A percentile compares a stretch with the other conserved stretches of the same genome.
phyloP scores from a whole-genome alignment of 2,329 filamentous ascomycete species.

The Lithohypha guttulata region DNA sequence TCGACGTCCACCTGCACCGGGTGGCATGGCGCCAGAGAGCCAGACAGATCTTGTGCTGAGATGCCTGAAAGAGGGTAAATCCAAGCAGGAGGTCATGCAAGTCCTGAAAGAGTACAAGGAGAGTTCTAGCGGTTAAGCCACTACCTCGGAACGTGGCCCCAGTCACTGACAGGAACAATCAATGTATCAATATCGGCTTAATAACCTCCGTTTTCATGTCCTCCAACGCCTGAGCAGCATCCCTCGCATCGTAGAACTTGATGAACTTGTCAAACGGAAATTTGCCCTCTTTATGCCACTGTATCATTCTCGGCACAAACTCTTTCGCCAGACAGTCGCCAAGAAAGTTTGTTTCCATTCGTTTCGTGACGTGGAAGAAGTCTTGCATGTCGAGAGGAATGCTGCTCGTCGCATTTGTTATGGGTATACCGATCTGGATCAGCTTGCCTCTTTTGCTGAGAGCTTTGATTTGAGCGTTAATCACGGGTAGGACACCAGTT shows the following conservation, averaged over 20 bases:
- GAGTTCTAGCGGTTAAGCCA: constrained; percentile 26
- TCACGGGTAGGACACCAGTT: constrained; percentile 35
- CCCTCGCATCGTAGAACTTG: constrained; percentile 31
- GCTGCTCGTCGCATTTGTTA: constrained; percentile 32
- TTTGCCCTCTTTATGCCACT: constrained; percentile 38
- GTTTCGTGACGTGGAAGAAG: constrained; percentile 39
- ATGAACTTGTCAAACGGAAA: constrained; percentile 39
- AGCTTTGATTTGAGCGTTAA: constrained; percentile 34
- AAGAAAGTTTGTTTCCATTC: constrained; percentile 39
- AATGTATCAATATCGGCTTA: constrained; percentile 23
- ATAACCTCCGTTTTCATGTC: constrained; percentile 24
- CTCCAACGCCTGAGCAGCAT: constrained; percentile 20
- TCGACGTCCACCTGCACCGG: constrained; percentile 42
- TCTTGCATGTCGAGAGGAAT: constrained; percentile 31
- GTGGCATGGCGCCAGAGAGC: constrained; percentile 50
- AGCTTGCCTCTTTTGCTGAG: constrained; percentile 38
- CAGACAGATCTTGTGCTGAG: constrained; percentile 44
- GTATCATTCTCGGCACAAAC: constrained; percentile 39
- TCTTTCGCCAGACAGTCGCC: constrained; percentile 32
- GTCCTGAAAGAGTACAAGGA: constrained; percentile 31
- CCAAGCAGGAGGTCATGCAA: constrained; percentile 30
- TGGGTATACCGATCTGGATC: constrained; percentile 41
- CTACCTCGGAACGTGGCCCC: too few relatives aligned
- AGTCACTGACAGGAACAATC: too few relatives aligned
- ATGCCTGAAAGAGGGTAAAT: constrained; percentile 35